A percentile compares a stretch with the other conserved stretches of the same genome.
Conservation (phyloP, 2,329 filamentous ascomycete species). For the Diplodia corticola region DNA sequence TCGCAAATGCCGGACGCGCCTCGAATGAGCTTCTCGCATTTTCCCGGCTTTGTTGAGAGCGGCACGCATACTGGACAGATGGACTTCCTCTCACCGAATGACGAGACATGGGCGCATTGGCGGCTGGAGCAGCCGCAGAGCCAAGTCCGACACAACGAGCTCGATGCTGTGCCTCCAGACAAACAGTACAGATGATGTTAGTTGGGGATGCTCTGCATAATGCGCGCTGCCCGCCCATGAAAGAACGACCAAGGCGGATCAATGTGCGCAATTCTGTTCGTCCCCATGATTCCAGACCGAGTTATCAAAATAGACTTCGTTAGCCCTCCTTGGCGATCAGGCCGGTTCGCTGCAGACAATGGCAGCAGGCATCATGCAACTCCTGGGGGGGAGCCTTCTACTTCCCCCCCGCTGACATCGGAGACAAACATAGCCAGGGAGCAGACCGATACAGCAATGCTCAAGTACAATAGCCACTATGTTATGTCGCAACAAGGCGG, state of each 20-base stretch:
- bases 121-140: constrained; percentile 8
- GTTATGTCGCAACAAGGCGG: background rate
- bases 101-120: constrained; percentile 4
- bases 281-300: background rate
- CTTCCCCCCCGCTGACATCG: background rate
- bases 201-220: background rate
- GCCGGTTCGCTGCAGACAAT: background rate
- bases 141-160: background rate
- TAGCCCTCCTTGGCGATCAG: constrained; percentile 1
- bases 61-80: background rate
- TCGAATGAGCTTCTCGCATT: constrained; percentile 12
- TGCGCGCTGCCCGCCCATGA: background rate
- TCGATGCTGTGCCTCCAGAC: background rate
- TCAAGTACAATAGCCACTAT: background rate
- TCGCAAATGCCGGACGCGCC: constrained; percentile 12
- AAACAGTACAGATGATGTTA: background rate
- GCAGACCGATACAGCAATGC: background rate
- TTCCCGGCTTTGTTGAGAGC: background rate
- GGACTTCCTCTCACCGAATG: background rate
- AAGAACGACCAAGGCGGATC: background rate
- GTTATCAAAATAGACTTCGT: constrained; percentile 17
- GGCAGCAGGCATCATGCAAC: constrained; percentile 5
- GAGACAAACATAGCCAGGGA: background rate
- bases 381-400: background rate
- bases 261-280: background rate